A percentile compares a stretch with the other conserved stretches of the same genome.
Conservation (phyloP, 306 rosid genomes). For the Cicer pinnatifidum region DNA sequence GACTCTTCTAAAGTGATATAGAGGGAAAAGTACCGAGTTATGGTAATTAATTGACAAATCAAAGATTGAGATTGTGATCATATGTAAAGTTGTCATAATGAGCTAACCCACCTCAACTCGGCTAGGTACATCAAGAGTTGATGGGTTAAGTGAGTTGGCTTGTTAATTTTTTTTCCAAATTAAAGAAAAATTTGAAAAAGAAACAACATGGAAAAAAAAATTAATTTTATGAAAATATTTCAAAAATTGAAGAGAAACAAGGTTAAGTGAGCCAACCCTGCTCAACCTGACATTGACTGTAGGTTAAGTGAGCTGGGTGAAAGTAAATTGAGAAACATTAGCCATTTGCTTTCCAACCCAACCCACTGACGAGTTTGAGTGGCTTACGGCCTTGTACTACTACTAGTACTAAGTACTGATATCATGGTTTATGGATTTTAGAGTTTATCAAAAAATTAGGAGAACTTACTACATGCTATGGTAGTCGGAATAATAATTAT, state of each 20-base stretch:
- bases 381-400: background rate
- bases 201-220: too few relatives aligned
- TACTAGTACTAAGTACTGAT: conserved; percentile 1
- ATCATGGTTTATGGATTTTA: background rate
- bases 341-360: background rate
- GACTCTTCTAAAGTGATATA: background rate
- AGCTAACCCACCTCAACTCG: background rate
- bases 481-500: background rate
- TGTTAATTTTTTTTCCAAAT: too few relatives aligned
- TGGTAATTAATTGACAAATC: background rate
- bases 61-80: background rate
- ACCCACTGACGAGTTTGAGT: background rate
- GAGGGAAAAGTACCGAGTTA: background rate
- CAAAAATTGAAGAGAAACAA: too few relatives aligned
- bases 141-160: background rate
- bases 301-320: background rate
- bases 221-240: too few relatives aligned
- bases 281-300: background rate
- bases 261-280: background rate
- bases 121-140: background rate
- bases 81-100: background rate
- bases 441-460: background rate
- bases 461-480: too few relatives aligned
- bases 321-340: too few relatives aligned
- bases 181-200: too few relatives aligned